Conservation (phyloP, 2,329 filamentous ascomycete species). For the Fusarium proliferatum region DNA sequence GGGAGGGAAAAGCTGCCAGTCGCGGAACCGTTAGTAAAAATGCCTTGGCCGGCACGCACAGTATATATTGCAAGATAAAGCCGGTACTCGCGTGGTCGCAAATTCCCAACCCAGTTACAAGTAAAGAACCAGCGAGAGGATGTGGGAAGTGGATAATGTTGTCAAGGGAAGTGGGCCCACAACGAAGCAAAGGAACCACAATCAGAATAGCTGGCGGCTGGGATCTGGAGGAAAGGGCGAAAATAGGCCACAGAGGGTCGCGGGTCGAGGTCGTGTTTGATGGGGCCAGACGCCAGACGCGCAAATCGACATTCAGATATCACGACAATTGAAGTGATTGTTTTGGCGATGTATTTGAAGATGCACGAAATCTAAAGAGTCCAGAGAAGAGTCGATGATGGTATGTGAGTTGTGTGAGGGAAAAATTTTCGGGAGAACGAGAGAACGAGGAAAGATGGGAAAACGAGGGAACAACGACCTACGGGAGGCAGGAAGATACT, state of each 20-base stretch:
- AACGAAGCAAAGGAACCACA: conserved; percentile 43
- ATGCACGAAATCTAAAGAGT: conserved; percentile 10
- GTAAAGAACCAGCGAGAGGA: conserved; percentile 25
- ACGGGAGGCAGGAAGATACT: conserved; percentile 31
- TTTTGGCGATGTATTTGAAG: conserved; percentile 7
- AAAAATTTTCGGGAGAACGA: conserved; percentile 32
- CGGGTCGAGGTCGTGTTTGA: conserved; percentile 44
- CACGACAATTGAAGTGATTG: conserved; percentile 20
- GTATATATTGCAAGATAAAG: conserved; percentile 24
- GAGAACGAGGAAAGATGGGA: conserved; percentile 39
- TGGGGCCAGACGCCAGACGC: conserved; percentile 46
- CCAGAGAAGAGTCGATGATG: conserved; percentile 35
- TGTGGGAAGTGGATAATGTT: conserved; percentile 44
- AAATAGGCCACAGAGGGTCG: conserved; percentile 43
- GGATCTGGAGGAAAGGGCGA: conserved; percentile 42
- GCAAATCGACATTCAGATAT: conserved; percentile 40
- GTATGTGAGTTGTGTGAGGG: conserved; percentile 40
- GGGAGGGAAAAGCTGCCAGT: conserved; percentile 1
- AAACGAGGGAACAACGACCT: conserved; percentile 37
- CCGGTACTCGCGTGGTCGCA: conserved; percentile 31
- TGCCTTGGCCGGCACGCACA: conserved; percentile 39
- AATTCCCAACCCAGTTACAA: conserved; percentile 33
- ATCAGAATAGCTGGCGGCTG: conserved; percentile 44
- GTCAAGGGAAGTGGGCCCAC: conserved; percentile 44
- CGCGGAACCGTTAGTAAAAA: conserved; percentile 41